A percentile compares a stretch with the other conserved stretches of the same genome.
Evolutionary conservation across 1,284 basidiomycete species (phyloP).

Genomic region (Salmacisia buchloeana): DNA sequence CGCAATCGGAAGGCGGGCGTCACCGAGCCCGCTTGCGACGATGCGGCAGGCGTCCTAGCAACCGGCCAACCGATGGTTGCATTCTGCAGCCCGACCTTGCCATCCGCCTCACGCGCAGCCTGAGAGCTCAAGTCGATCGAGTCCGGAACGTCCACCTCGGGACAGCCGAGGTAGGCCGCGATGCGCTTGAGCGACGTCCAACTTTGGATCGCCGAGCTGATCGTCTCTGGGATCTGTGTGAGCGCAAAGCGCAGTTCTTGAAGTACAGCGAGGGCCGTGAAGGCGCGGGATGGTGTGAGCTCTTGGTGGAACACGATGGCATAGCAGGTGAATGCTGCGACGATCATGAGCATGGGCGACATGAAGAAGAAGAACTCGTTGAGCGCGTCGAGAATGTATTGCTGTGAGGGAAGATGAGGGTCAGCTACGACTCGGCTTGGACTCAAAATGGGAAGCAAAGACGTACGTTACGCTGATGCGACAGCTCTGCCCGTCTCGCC

Average conservation of each 20-base stretch:
- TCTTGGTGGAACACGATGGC: constrained; percentile 20
- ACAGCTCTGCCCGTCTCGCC: constrained; percentile 20
- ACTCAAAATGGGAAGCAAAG: not conserved
- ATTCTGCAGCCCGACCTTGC: constrained; percentile 62
- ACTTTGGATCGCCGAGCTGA: constrained; percentile 55
- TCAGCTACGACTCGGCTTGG: not conserved
- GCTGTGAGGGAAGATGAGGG: constrained; percentile 8
- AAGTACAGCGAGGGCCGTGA: constrained; percentile 36
- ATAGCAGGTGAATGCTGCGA: constrained; percentile 32
- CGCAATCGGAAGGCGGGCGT: constrained; percentile 24
- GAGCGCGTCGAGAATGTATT: not conserved
- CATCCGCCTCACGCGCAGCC: constrained; percentile 56
- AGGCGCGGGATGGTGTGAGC: constrained; percentile 27
- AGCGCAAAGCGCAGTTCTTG: constrained; percentile 31
- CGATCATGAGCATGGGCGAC: constrained; percentile 20
- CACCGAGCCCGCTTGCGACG: constrained; percentile 1
- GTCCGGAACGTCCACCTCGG: constrained; percentile 71
- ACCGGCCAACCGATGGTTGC: constrained; percentile 57
- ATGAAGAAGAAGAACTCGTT: constrained; percentile 14
- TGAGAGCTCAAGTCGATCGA: constrained; percentile 46
- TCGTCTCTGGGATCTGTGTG: constrained; percentile 25
- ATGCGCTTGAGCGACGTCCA: constrained; percentile 74
- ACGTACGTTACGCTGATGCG: constrained; percentile 10
- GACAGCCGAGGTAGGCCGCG: constrained; percentile 62
- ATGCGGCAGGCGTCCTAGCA: not conserved